Evolutionary conservation across 257 asterid genomes (phyloP).

Genomic region (Rauvolfia tetraphylla): DNA sequence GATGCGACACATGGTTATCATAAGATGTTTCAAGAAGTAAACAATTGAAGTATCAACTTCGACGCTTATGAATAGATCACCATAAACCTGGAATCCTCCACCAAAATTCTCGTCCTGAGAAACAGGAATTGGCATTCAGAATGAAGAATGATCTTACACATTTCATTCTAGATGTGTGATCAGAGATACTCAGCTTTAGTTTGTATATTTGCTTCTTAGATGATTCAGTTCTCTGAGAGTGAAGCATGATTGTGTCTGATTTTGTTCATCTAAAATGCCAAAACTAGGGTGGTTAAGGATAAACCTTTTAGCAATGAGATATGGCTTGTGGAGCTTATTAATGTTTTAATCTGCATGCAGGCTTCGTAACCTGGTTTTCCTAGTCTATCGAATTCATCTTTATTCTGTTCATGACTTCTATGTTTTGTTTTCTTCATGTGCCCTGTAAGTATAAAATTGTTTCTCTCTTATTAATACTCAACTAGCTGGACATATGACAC

Average conservation of each 20-base stretch:
- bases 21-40: no score
- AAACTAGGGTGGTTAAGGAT: not conserved
- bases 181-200: not conserved
- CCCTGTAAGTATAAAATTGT: not conserved
- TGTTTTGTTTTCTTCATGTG: slow-evolving; percentile 1
- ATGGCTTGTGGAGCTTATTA: not conserved
- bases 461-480: slow-evolving; percentile 9
- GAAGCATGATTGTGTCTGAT: not conserved
- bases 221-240: not conserved
- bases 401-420: not conserved
- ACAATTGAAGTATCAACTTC: no score
- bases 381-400: not conserved
- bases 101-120: no score
- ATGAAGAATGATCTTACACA: not conserved
- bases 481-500: slow-evolving; percentile 13
- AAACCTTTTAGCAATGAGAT: not conserved
- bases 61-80: no score
- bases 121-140: not conserved
- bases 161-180: not conserved
- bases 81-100: no score
- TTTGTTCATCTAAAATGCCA: not conserved
- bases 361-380: not conserved
- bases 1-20: no score
- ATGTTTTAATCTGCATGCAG: not conserved
- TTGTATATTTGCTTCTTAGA: not conserved